These are phyloP conservation scores for Nidularia sp. DNA, from an alignment of 768 basidiomycete genomes.

Conservation along the genomic window DNA sequence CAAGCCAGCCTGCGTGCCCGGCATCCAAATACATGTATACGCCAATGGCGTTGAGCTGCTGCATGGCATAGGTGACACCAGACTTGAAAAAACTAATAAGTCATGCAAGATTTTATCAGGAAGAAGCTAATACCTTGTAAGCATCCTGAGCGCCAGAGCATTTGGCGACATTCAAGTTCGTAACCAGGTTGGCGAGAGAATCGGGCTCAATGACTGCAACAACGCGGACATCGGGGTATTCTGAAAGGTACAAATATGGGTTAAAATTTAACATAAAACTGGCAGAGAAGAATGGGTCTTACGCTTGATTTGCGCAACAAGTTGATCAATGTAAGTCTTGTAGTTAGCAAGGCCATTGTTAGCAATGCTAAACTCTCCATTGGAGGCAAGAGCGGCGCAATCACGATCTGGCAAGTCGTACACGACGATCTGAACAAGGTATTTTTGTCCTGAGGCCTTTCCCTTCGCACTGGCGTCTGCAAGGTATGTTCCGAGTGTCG, in stretches of 20 bases:
- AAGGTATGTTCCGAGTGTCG: constrained; percentile 52
- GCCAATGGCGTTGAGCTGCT: constrained; percentile 49
- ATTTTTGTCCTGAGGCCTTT: constrained; percentile 41
- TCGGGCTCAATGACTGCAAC: constrained; percentile 67
- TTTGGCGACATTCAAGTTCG: constrained; percentile 57
- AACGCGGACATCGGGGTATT: constrained; percentile 57
- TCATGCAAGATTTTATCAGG: background rate
- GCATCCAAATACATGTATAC: constrained; percentile 63
- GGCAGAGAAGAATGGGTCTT: constrained; percentile 8
- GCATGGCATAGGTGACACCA: constrained; percentile 51
- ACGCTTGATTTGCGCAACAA: constrained; percentile 55
- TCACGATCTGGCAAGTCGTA: constrained; percentile 66
- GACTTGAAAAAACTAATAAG: constrained; percentile 17
- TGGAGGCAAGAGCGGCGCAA: constrained; percentile 61
- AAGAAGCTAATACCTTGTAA: constrained; percentile 33
- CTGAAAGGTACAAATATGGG: constrained; percentile 14
- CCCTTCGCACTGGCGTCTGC: constrained; percentile 44
- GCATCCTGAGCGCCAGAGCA: constrained; percentile 49
- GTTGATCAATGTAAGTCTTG: constrained; percentile 56
- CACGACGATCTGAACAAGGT: constrained; percentile 47
- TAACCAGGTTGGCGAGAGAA: constrained; percentile 65
- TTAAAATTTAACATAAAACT: background rate
- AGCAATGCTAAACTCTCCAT: constrained; percentile 61
- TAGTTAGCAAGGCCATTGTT: constrained; percentile 54
- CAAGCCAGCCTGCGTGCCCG: constrained; percentile 64